Base-by-base conservation (phyloP, 352 stramenopile species). In the Phytophthora gonapodyides region DNA sequence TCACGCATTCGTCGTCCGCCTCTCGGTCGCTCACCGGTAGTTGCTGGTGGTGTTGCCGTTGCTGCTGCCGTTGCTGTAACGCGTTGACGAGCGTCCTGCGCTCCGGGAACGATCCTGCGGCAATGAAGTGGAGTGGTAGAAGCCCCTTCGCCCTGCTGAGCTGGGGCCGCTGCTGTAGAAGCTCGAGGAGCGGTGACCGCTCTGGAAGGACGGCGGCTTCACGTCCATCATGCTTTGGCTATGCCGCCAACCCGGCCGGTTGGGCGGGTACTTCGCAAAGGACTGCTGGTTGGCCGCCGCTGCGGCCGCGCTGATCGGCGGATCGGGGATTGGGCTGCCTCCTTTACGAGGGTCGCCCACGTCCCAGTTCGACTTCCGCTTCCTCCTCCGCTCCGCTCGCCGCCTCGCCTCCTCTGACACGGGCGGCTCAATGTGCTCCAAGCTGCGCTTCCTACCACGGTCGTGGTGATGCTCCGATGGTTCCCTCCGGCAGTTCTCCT, bases 351-450 rank as follows among this genome's bases (percentile, higher is more conserved):
- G 86, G 44, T 95, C 86, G 24, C 84, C 84, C 7, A 92, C 80
- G 60, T 95, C 86, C 86, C 86, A 95, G 56, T 93, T 90, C 0
- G 84, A 84, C 46, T 89, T 92, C 27, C 79, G 80, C 27, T 77
- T 80, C 58, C 84, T 77, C 46, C 86, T 77, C 30, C 82, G 73
- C 62, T 89, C 79, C 6, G 82, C 76, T 40, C 84, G 78, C 4
- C 79, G 78, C n/a, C 72, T 71, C 21, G 87, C 71, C 60, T 88
- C 78, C 37, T 85, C 69, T 3, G 83, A 85, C 40, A 87, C 57
- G 2, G 58, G 76, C 37, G 61, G 44, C 19, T 72, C 61, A 7
- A n/a, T 63, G 30, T 57, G 52, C 51, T 88, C 75, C 7, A 78
- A 61, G 34, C 67, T 84, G 16, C 72, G 60, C 57, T 87, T 86